Evolutionary conservation across 1,284 basidiomycete genomes (phyloP).

Genomic region (Fomitopsis betulina): DNA sequence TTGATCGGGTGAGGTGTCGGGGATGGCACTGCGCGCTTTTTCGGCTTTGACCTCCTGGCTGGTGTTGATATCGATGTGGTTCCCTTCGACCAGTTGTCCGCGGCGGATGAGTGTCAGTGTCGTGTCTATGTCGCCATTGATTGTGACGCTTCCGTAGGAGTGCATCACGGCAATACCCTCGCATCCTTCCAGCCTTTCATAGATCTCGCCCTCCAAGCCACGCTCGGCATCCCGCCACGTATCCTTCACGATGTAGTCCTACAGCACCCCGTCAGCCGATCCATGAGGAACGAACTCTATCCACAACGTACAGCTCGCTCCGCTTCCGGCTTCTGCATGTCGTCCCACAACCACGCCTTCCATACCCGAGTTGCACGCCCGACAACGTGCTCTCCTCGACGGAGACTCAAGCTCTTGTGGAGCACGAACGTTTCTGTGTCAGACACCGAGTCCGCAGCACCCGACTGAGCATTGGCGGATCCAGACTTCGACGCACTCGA

Average conservation of each 20-base stretch:
- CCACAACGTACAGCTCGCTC: not conserved
- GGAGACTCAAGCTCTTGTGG: not conserved
- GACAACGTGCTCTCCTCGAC: not conserved
- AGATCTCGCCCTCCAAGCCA: slow-evolving; percentile 8
- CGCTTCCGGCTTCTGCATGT: slow-evolving; percentile 2
- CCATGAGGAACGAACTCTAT: not conserved
- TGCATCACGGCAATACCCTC: not conserved
- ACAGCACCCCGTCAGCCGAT: not conserved
- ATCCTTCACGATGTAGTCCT: slow-evolving; percentile 9
- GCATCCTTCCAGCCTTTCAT: not conserved
- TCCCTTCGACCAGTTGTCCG: too few species aligned
- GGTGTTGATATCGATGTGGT: too few species aligned
- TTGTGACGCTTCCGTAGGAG: not conserved
- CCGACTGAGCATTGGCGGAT: too few species aligned
- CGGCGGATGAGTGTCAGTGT: too few species aligned
- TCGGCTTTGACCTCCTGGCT: too few species aligned
- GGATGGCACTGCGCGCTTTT: too few species aligned
- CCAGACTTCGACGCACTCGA: too few species aligned
- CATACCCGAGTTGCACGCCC: slow-evolving; percentile 9
- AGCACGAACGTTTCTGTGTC: slow-evolving; percentile 5
- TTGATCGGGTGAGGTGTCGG: too few species aligned
- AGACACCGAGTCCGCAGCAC: too few species aligned
- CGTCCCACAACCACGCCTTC: slow-evolving; percentile 8
- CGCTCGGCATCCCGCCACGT: slow-evolving; percentile 9
- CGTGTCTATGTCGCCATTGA: not conserved